Conservation (phyloP, 2,329 filamentous ascomycete genomes). For the Ophiostoma himal-ulmi region DNA sequence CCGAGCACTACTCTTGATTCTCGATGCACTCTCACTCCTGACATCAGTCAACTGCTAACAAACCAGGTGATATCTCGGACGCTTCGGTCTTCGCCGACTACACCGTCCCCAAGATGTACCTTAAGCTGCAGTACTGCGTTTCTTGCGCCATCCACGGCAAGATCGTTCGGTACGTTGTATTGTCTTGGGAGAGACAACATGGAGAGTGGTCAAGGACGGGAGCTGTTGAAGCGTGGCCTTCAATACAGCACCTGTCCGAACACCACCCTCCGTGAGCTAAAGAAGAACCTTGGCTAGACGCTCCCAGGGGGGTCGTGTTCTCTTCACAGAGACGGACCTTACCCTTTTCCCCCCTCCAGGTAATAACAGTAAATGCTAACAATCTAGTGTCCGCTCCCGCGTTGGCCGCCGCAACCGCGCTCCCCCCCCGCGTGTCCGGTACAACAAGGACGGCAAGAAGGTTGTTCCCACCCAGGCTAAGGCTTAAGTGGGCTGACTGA, state of each 20-base stretch:
- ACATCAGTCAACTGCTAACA: slow-evolving; percentile 16
- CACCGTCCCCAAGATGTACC: slow-evolving; percentile 99
- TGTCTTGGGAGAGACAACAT: slow-evolving; percentile 53
- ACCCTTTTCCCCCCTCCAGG: background rate
- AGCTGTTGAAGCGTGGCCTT: no score
- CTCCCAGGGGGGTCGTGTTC: slow-evolving; percentile 15
- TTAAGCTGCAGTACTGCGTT: slow-evolving; percentile 99
- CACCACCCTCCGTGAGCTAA: slow-evolving; percentile 36
- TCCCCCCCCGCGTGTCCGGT: slow-evolving; percentile 92
- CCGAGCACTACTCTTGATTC: background rate
- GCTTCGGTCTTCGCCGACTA: slow-evolving; percentile 99
- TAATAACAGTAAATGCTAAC: slow-evolving; percentile 37
- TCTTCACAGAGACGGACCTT: background rate
- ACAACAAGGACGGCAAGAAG: slow-evolving; percentile 99
- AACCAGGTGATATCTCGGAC: slow-evolving; percentile 96
- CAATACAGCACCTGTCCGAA: background rate
- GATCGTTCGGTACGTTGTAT: slow-evolving; percentile 97
- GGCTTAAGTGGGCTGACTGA: slow-evolving; percentile 34
- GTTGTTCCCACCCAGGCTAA: slow-evolving; percentile 81
- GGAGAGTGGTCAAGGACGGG: slow-evolving; percentile 11
- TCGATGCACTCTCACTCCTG: background rate
- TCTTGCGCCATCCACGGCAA: slow-evolving; percentile 99
- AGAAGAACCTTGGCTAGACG: slow-evolving; percentile 40
- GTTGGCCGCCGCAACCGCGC: slow-evolving; percentile 98
- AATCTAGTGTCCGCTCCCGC: slow-evolving; percentile 81